These are phyloP conservation scores for Ceratocystis diversiconidia DNA, from an alignment of 2,329 filamentous ascomycete species.

Conservation along the genomic window DNA sequence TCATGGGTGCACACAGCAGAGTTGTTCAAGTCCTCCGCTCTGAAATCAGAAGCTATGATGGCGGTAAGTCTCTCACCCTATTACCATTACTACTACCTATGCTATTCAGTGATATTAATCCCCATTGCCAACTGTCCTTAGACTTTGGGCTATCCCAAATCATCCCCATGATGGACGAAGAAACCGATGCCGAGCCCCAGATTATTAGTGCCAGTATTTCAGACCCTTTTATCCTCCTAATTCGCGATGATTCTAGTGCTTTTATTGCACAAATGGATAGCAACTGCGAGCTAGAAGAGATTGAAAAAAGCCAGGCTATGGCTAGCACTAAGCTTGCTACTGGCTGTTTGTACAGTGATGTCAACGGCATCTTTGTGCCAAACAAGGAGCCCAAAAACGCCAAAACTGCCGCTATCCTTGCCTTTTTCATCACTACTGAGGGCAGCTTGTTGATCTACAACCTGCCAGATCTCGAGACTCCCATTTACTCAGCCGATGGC, in stretches of 20 bases:
- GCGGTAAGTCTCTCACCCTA: slow-evolving; percentile 44
- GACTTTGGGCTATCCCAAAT: slow-evolving; percentile 84
- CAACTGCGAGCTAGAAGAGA: slow-evolving; percentile 72
- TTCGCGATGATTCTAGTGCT: slow-evolving; percentile 71
- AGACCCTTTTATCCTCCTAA: slow-evolving; percentile 71
- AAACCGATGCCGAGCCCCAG: slow-evolving; percentile 65
- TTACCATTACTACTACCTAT: slow-evolving; percentile 11
- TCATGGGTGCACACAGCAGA: slow-evolving; percentile 63
- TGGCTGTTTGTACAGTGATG: slow-evolving; percentile 69
- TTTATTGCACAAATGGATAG: slow-evolving; percentile 63
- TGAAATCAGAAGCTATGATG: slow-evolving; percentile 82
- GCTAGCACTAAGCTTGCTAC: slow-evolving; percentile 60
- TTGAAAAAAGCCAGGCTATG: slow-evolving; percentile 49
- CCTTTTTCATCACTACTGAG: slow-evolving; percentile 64
- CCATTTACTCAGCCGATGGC: slow-evolving; percentile 61
- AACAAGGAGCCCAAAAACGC: slow-evolving; percentile 29
- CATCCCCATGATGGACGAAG: slow-evolving; percentile 81
- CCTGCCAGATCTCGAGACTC: slow-evolving; percentile 55
- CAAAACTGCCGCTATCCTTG: slow-evolving; percentile 39
- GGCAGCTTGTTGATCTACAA: slow-evolving; percentile 66
- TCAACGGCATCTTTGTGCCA: slow-evolving; percentile 38
- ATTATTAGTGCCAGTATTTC: slow-evolving; percentile 70
- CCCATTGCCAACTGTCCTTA: slow-evolving; percentile 26
- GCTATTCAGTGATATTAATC: not conserved
- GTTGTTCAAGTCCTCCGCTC: slow-evolving; percentile 78